Percentiles rank a stretch among this genome's conserved stretches.
These are phyloP conservation scores for Lobosporangium transversale DNA, from an alignment of 192 early-diverging fungal genomes.

Conservation along the genomic window DNA sequence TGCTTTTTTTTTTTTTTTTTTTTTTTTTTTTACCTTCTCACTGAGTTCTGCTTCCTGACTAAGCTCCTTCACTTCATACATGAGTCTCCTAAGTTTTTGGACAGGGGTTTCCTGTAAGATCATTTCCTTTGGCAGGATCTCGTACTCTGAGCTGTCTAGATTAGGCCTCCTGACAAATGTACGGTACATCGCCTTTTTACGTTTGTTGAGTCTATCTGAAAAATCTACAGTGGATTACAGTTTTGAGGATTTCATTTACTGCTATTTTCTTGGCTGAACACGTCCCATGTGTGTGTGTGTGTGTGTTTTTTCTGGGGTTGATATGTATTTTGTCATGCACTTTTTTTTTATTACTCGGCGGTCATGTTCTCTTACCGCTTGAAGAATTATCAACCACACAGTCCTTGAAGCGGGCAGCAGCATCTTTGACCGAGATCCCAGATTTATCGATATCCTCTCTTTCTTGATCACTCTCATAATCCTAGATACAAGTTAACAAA, in stretches of 20 bases:
- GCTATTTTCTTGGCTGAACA: no score
- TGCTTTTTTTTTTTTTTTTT: slow-evolving; percentile 13
- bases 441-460: slow-evolving; percentile 67
- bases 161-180: slow-evolving; percentile 59
- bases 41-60: slow-evolving; percentile 70
- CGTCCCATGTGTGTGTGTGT: no score
- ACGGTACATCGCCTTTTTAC: slow-evolving; percentile 70
- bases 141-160: slow-evolving; percentile 63
- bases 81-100: slow-evolving; percentile 79
- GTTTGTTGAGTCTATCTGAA: slow-evolving; percentile 63
- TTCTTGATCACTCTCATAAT: slow-evolving; percentile 62
- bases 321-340: no score
- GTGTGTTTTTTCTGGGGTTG: no score
- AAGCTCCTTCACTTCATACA: slow-evolving; percentile 87
- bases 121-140: slow-evolving; percentile 63
- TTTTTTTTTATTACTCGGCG: no score
- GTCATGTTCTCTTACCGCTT: slow-evolving; percentile 60
- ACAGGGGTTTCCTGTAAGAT: slow-evolving; percentile 73
- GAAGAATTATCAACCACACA: slow-evolving; percentile 60
- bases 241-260: no score
- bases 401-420: slow-evolving; percentile 65
- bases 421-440: slow-evolving; percentile 63
- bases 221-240: slow-evolving; percentile 59
- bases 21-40: slow-evolving; percentile 50
- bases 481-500: slow-evolving; percentile 29